Conservation (phyloP, 1,139 yeast species). For the Kodamaea suecica region DNA sequence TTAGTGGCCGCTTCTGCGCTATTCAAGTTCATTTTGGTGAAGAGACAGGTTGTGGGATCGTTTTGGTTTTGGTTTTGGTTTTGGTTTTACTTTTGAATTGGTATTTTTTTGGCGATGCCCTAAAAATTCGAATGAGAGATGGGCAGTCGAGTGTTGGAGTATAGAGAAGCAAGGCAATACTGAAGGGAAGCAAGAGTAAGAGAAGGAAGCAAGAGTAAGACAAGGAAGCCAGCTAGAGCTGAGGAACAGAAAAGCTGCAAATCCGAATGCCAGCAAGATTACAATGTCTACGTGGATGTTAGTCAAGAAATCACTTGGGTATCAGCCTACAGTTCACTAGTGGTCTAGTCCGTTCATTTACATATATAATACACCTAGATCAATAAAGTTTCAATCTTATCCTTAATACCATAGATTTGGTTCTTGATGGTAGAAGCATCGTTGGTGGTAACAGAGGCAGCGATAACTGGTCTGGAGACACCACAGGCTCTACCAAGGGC, state of each 20-base stretch:
- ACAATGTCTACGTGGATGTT: no score
- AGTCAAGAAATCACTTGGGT: no score
- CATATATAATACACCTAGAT: slow-evolving; percentile 48
- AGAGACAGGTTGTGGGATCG: no score
- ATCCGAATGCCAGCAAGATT: no score
- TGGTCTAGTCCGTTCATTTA: no score
- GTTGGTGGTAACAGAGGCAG: slow-evolving; percentile 97
- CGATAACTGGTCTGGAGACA: slow-evolving; percentile 98
- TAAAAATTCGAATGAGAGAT: no score
- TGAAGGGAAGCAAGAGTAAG: not conserved
- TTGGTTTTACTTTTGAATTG: not conserved
- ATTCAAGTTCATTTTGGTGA: slow-evolving; percentile 17
- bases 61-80: not conserved
- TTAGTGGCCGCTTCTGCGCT: slow-evolving; percentile 64
- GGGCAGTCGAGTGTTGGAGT: not conserved
- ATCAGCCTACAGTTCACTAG: no score
- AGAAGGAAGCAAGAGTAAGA: not conserved
- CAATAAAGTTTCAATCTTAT: slow-evolving; percentile 96
- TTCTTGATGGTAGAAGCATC: slow-evolving; percentile 97
- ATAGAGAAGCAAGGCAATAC: not conserved
- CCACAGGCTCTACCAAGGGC: slow-evolving; percentile 99
- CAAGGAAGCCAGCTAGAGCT: no score
- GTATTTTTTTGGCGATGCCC: slow-evolving; percentile 1
- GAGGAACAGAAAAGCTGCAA: no score
- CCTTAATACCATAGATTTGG: slow-evolving; percentile 97